These are phyloP conservation scores for Paramecium pentaurelia DNA, from an alignment of 73 alveolate species.

Conservation along the genomic window DNA sequence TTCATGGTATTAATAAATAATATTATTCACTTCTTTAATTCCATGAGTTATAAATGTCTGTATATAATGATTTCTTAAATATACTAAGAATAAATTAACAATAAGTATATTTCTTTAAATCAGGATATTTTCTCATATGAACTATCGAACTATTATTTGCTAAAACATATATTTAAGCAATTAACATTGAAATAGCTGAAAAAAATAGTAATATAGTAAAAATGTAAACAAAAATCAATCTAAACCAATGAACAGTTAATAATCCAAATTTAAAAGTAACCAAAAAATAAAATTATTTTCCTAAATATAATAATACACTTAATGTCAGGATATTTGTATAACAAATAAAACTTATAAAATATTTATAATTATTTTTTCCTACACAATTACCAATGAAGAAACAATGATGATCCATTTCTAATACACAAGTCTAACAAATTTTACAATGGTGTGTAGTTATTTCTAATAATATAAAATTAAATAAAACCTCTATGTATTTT, in stretches of 20 bases:
- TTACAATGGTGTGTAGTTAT: constrained; percentile 22
- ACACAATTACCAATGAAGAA: constrained; percentile 60
- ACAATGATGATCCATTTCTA: constrained; percentile 56
- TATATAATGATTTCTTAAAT: not conserved
- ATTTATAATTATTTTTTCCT: constrained; percentile 47
- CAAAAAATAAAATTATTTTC: not conserved
- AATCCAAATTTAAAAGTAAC: not conserved
- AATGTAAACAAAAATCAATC: not conserved
- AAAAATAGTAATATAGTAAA: not conserved
- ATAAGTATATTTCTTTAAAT: not conserved
- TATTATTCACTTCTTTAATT: not conserved
- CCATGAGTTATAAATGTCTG: not conserved
- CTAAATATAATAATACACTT: not conserved
- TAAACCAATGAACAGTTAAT: not conserved
- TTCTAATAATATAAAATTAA: not conserved
- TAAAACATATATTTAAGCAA: not conserved
- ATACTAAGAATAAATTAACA: not conserved
- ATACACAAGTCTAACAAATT: not conserved
- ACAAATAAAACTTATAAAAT: constrained; percentile 18
- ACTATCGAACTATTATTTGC: not conserved
- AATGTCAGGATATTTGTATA: not conserved
- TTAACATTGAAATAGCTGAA: not conserved
- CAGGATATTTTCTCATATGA: not conserved
- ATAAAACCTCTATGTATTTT: not conserved
- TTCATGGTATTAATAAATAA: not conserved